Percentiles rank a stretch among this genome's conserved stretches.
Conservation (phyloP, 2,329 filamentous ascomycete genomes). For the Monosporascus sp. region DNA sequence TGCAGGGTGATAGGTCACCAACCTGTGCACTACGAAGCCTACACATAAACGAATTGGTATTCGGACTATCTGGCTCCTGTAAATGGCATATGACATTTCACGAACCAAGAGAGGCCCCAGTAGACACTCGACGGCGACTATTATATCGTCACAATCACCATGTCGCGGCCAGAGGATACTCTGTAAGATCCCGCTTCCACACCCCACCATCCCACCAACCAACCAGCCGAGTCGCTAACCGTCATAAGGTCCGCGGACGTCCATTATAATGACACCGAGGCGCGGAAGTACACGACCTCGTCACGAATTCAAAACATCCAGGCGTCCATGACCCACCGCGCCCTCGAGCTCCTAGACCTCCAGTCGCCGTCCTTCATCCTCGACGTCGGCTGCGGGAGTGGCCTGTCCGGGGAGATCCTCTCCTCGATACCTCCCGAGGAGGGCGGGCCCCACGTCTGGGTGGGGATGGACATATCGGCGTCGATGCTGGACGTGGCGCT, state of each 20-base stretch:
- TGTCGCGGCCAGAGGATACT: constrained; percentile 96
- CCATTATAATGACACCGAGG: constrained; percentile 94
- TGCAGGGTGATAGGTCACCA: too few species aligned
- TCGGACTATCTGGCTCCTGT: too few species aligned
- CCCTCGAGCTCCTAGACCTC: constrained; percentile 85
- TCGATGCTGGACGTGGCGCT: constrained; percentile 97
- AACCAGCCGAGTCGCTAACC: constrained; percentile 7
- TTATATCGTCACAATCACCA: constrained; percentile 34
- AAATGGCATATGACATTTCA: too few species aligned
- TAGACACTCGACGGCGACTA: neutral
- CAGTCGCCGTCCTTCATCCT: constrained; percentile 78
- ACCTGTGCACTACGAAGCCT: too few species aligned
- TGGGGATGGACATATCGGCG: constrained; percentile 93
- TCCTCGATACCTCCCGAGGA: constrained; percentile 64
- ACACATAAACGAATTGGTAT: too few species aligned
- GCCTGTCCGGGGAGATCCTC: constrained; percentile 89
- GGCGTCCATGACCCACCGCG: constrained; percentile 87
- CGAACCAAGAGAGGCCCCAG: neutral
- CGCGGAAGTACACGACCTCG: constrained; percentile 94
- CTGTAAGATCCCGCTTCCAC: constrained; percentile 53
- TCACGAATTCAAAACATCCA: constrained; percentile 96
- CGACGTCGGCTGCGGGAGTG: constrained; percentile 94
- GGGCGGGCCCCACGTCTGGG: constrained; percentile 85
- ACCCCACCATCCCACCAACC: constrained; percentile 4
- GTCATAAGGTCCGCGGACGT: constrained; percentile 77